Conservation (phyloP, 1,284 basidiomycete species). For the Leccinum angustisporum region DNA sequence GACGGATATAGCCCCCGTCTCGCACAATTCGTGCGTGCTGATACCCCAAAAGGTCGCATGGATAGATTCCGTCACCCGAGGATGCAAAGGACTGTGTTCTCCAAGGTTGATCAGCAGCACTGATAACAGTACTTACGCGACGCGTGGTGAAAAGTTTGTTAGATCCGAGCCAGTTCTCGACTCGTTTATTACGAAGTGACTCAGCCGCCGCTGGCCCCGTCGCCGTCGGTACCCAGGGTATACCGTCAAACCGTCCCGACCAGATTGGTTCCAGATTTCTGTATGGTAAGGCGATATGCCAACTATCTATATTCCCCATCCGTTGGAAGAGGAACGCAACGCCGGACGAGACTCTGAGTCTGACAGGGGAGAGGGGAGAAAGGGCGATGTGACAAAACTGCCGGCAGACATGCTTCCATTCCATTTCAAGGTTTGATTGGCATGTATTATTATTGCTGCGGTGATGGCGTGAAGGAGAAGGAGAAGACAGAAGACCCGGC, state of each 20-base stretch:
- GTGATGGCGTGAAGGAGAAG: constrained; percentile 23
- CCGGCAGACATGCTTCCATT: constrained; percentile 28
- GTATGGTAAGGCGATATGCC: not conserved
- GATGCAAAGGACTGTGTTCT: not conserved
- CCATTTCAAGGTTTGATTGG: constrained; percentile 30
- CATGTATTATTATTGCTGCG: constrained; percentile 21
- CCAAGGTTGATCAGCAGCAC: constrained; percentile 4
- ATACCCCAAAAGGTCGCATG: constrained; percentile 2
- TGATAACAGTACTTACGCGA: constrained; percentile 17
- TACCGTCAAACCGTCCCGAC: not conserved
- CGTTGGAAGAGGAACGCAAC: not conserved
- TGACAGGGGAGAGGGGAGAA: not conserved
- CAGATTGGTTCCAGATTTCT: not conserved
- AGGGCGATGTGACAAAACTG: constrained; percentile 14
- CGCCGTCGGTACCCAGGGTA: not conserved
- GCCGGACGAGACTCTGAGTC: not conserved
- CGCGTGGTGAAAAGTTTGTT: not conserved
- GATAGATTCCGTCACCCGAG: constrained; percentile 7
- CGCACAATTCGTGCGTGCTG: not conserved
- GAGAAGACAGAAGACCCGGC: not conserved
- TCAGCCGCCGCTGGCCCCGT: not conserved
- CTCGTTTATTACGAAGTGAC: not conserved
- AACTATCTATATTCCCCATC: not conserved
- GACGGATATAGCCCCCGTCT: constrained; percentile 10
- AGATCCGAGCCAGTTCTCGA: not conserved